A percentile compares a stretch with the other conserved stretches of the same genome.
These are phyloP conservation scores for Murraya paniculata DNA, from an alignment of 345 rosid genomes.

Conservation along the genomic window DNA sequence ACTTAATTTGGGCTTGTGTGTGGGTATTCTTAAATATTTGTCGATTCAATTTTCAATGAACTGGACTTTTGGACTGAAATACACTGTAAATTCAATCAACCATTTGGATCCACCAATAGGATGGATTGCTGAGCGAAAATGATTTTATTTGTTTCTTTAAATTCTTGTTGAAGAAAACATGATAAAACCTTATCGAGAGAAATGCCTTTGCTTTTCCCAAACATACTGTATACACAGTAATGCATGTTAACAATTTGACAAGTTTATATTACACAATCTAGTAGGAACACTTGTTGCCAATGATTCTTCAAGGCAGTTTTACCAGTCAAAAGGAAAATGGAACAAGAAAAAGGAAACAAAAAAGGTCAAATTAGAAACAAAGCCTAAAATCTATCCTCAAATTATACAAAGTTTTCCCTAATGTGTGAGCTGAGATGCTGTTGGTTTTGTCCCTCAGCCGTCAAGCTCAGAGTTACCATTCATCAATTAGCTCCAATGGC, in stretches of 20 bases:
- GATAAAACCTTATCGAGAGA: no score
- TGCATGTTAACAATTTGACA: neutral
- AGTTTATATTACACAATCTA: conserved; percentile 12
- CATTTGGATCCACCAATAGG: no score
- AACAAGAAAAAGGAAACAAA: no score
- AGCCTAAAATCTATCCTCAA: conserved; percentile 13
- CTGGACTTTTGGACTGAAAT: no score
- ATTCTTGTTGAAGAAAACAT: no score
- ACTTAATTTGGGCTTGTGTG: no score
- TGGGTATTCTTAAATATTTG: no score
- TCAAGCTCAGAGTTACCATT: conserved; percentile 1
- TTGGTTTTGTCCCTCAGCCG: neutral
- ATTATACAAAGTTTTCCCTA: neutral
- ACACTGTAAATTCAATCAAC: no score
- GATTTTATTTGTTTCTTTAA: no score
- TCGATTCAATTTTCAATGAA: no score
- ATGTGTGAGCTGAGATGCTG: conserved; percentile 4
- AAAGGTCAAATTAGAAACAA: neutral
- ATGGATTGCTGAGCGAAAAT: neutral
- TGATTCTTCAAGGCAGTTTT: neutral
- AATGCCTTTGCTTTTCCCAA: neutral
- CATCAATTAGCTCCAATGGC: conserved; percentile 43
- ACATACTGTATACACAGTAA: neutral
- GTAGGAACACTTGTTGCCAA: neutral
- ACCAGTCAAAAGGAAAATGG: neutral